A percentile compares a stretch with the other conserved stretches of the same genome.
These are phyloP conservation scores for Penicillium sp. DNA, from an alignment of 2,329 filamentous ascomycete genomes.

Conservation along the genomic window DNA sequence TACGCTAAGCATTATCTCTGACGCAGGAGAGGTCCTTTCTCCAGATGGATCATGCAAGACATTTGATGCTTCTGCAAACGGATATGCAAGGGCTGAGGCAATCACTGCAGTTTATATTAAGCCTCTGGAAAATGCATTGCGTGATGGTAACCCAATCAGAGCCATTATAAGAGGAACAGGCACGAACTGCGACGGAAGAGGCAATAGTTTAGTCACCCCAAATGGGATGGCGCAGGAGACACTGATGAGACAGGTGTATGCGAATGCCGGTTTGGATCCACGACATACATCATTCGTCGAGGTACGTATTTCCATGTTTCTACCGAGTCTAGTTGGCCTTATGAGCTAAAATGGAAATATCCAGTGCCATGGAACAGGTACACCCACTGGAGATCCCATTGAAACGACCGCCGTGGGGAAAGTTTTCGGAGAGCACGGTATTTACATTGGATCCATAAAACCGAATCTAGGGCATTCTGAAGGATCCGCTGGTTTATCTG, in stretches of 20 bases:
- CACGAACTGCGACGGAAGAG: conserved; percentile 34
- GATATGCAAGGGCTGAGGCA: conserved; percentile 57
- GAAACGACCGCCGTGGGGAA: not conserved
- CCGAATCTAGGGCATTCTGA: conserved; percentile 15
- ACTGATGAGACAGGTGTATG: not conserved
- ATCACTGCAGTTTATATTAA: conserved; percentile 54
- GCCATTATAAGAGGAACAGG: conserved; percentile 39
- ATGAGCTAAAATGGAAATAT: not conserved
- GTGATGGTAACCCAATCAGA: conserved; percentile 44
- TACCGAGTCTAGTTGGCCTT: too few species aligned
- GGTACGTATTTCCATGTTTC: too few species aligned
- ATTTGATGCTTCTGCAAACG: conserved; percentile 53
- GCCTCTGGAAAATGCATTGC: conserved; percentile 48
- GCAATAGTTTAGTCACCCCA: not conserved
- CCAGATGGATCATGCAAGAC: conserved; percentile 52
- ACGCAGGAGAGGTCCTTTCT: conserved; percentile 39
- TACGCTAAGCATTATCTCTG: conserved; percentile 25
- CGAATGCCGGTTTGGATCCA: too few species aligned
- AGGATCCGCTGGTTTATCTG: conserved; percentile 36
- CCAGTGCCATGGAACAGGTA: conserved; percentile 11
- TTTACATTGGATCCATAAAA: too few species aligned
- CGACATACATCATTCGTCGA: too few species aligned
- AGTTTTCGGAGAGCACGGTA: not conserved
- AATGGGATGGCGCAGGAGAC: too few species aligned
- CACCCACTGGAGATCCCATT: conserved; percentile 7